phyloP scores from a whole-genome alignment of 352 stramenopile genomes.

The Globisporangium viniferum region DNA sequence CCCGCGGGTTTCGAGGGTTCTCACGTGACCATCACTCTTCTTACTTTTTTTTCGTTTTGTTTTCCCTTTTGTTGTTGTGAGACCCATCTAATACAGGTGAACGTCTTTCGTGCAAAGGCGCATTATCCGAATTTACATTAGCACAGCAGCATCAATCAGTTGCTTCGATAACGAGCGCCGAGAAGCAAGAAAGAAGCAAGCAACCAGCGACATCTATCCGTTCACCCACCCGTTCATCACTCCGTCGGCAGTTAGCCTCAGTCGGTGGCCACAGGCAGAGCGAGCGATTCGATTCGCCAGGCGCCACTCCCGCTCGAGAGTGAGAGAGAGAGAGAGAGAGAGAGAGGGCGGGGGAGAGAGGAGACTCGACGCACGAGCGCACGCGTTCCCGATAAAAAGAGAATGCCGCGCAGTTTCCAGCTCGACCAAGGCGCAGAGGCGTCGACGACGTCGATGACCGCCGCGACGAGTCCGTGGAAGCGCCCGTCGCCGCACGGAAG shows the following conservation, averaged over 20 bases:
- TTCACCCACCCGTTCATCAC: background rate
- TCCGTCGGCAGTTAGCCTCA: background rate
- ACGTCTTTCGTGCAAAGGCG: background rate
- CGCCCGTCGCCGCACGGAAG: background rate
- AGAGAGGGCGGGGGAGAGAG: background rate
- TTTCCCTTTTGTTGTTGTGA: background rate
- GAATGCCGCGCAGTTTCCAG: conserved; percentile 17
- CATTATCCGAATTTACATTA: background rate
- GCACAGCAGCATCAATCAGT: background rate
- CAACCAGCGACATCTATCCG: background rate
- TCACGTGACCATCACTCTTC: background rate
- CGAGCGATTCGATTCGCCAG: background rate
- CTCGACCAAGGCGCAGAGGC: conserved; percentile 1
- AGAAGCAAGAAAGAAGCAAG: background rate
- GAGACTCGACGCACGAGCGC: background rate
- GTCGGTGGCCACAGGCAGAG: background rate
- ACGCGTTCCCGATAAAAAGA: background rate
- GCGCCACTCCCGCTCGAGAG: background rate
- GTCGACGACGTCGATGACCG: conserved; percentile 10
- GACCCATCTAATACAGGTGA: background rate
- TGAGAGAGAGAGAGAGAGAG: background rate
- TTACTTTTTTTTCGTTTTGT: background rate
- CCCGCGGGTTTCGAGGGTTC: background rate
- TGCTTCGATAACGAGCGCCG: background rate
- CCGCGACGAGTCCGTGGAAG: conserved; percentile 14